A percentile compares a stretch with the other conserved stretches of the same genome.
These are phyloP conservation scores for Colletotrichum endophyticum DNA, from an alignment of 2,329 filamentous ascomycete species.

Conservation along the genomic window DNA sequence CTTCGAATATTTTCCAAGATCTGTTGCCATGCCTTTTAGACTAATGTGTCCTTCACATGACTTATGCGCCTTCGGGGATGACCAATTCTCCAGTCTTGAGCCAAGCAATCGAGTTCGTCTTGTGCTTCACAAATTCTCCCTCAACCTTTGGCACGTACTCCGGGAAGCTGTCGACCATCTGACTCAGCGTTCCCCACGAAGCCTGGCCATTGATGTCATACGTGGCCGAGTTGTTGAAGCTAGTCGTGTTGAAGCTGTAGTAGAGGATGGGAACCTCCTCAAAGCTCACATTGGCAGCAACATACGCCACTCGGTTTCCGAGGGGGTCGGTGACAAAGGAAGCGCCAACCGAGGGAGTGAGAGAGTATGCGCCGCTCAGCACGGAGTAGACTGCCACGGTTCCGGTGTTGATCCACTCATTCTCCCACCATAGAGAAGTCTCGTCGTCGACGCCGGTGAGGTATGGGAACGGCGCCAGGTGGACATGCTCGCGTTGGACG, in stretches of 20 bases:
- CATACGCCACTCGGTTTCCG: neutral
- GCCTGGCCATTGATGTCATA: neutral
- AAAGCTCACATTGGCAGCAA: neutral
- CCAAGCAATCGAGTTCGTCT: neutral
- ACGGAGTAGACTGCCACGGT: neutral
- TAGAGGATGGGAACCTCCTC: neutral
- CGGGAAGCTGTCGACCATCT: slow-evolving; percentile 2
- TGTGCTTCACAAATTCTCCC: neutral
- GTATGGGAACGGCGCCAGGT: neutral
- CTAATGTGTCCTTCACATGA: neutral
- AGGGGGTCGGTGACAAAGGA: neutral
- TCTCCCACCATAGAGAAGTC: neutral
- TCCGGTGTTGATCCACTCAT: neutral
- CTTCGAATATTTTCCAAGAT: neutral
- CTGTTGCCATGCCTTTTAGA: rapidly evolving
- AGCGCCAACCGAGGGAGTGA: neutral
- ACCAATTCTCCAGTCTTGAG: neutral
- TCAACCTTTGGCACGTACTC: neutral
- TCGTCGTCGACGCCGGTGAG: neutral
- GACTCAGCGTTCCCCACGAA: neutral
- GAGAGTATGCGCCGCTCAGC: neutral
- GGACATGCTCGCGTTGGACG: neutral
- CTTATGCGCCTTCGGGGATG: neutral
- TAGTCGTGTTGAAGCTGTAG: neutral
- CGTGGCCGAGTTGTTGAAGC: neutral